phyloP scores from a whole-genome alignment of 441 rosid genomes.

The Populus hybrid region DNA sequence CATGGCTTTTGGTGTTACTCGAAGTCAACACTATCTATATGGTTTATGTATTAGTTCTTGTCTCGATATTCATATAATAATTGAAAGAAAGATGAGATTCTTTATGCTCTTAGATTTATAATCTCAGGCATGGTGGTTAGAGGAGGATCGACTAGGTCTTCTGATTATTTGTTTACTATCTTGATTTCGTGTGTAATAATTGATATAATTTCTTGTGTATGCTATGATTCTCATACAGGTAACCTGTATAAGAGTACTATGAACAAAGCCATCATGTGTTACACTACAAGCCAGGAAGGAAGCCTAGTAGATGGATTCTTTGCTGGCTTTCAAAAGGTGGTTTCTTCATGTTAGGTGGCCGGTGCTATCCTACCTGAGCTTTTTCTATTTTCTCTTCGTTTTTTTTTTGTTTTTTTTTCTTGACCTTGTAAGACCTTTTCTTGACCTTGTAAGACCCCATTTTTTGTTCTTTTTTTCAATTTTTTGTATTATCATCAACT shows the following conservation, averaged over 20 bases:
- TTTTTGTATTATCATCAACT: neutral
- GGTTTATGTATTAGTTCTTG: neutral
- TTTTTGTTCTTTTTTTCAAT: neutral
- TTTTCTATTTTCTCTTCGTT: constrained; percentile 4
- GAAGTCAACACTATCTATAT: neutral
- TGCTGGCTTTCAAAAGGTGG: constrained; percentile 1
- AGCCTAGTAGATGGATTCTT: constrained; percentile 11
- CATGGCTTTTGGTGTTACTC: neutral
- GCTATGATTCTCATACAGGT: constrained; percentile 12
- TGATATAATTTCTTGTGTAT: neutral
- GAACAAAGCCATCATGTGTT: constrained; percentile 1
- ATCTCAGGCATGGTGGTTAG: neutral
- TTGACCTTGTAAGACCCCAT: constrained; percentile 95
- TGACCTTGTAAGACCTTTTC: constrained; percentile 99
- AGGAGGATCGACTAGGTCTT: neutral
- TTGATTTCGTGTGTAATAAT: neutral
- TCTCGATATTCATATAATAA: neutral
- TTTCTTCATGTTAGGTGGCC: constrained; percentile 21
- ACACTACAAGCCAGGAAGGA: neutral
- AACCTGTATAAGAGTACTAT: neutral
- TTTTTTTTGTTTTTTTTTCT: constrained; percentile 37
- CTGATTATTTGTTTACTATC: neutral
- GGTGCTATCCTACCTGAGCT: constrained; percentile 98
- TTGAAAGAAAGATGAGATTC: neutral
- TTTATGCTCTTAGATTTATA: neutral